Base-by-base conservation (phyloP, 257 asterid genomes). In the Fraxinus quadrangulata region DNA sequence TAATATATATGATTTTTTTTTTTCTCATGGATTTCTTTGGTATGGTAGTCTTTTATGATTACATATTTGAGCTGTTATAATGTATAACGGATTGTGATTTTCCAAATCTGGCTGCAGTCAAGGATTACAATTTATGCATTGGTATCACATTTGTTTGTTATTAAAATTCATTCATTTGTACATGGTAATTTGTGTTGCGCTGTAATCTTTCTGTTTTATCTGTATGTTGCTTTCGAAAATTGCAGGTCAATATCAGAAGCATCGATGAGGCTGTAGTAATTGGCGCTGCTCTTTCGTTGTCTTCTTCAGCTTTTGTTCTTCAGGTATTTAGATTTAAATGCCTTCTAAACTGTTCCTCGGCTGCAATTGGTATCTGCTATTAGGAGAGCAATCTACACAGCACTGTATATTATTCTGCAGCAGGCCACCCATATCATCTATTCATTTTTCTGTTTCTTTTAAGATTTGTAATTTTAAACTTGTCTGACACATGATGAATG, bases 241-340 rank as follows among this genome's bases (percentile, higher is more conserved):
- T 83, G 80, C 79, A 93, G 99, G 99, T 96, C 79, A 96, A 96
- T 85, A 96, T 96, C 85, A 94, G 99, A 89, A 96, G 97, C 77
- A 79, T 96, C 77, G 99, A 96, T 56, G 99, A 96, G 89, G 98
- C 99, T 49, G 91, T 96, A 86, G 99, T 96, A 71, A 96, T 96
- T 83, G 98, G 99, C 80, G 98, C 98, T 77, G 97, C 99, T 75
- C 96, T 96, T 69, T 96, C 99, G 70, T 82, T 96, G 82, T 96
- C 99, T 77, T 96, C 99, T 70, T 96, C 99, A 72, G 98, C 98
- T 81, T 96, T 96, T 80, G 99, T 96, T 82, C 92, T 96, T 81
- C 99, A 93, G 98, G 99, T 96, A 89, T 78, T 81, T 83, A 69
- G 59, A 77, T 71, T 84, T 70, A 45, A 72, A 71, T 61, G 24